Evolutionary conservation across 2,329 filamentous ascomycete genomes (phyloP), one percentile per base, ranked within the genome.

Genomic region (Xylaria multiplex): DNA sequence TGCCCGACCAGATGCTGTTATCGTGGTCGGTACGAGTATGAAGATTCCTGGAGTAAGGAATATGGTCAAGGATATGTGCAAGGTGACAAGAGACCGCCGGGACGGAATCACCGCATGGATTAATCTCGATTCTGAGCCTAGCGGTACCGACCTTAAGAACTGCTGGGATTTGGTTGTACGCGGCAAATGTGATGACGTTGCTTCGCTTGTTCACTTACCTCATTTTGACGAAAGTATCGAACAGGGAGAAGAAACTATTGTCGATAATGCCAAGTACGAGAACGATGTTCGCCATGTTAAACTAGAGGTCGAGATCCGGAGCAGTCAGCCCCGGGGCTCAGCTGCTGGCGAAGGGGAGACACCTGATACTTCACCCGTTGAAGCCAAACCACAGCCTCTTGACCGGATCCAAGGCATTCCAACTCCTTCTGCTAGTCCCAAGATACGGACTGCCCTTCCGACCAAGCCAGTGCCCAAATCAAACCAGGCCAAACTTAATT

Each of bases 31-130:
- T 59, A 99, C 96, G 2, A 97, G 93, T 65, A 82, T 99, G 72
- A 98, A 98, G 77, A 94, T 99, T 56, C 95, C 95, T 0, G 96
- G 96, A 8, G 93, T 97, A 49, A 89, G 92, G 67, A 88, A 94
- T 60, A 91, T 99, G 64, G 93, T 95, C 65, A 92, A 92, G 77
- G 94, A 97, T 78, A 88, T 98, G 86, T 97, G 93, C 77, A 89
- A 90, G 56, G 90, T 93, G 37, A 92, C 96, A n/a, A 87, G 94
- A 67, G 88, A 90, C 73, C 88, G 93, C 61, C 88, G 88, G 70
- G 92, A 96, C 72, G 94, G 95, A 0, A 87, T 97, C 65, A 93
- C 94, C 0, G 90, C 96, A 56, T 99, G 95, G 93, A 92, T 99
- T 79, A 98, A 98, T 79, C 88, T 93, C 60, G 93, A 97, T 66